Evolutionary conservation across 176 grass and related monocot genomes (phyloP), one percentile per base, ranked within the genome.

Genomic region (Musa acuminata): DNA sequence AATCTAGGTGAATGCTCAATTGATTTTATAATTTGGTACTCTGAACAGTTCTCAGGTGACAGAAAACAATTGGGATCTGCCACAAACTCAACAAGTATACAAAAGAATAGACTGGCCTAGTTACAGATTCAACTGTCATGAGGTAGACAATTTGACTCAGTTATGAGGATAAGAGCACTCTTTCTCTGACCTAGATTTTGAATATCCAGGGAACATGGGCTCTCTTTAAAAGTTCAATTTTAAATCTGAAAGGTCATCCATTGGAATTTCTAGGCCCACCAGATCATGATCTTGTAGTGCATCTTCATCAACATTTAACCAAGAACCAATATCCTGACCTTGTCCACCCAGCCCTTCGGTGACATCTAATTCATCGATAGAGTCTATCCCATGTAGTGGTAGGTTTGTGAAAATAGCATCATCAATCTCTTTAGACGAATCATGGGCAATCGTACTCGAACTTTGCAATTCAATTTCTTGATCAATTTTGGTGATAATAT

Each of bases 241-340:
- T 19, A 91, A 78, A 25, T 91, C 82, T 7, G 82, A 85, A n/a
- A 91, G 83, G 74, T 91, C 89, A 66, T 91, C 89, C 14, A 83
- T 75, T 8, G 88, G 88, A 27, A 90, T 82, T 49, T 90, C 82
- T 11, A 90, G 72, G 19, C 80, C 85, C 2, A 86, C 85, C 0
- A 91, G 69, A 80, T 91, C 89, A 63, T 74, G 66, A 25, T 91
- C 89, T 80, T 78, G 85, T 74, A 87, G n/a, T 35, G 85, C 89
- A 2, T 90, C 84, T 19, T 87, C 75, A 12, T 68, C 81, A 9
- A 83, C 87, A 0, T 72, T 83, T n/a, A 91, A 85, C 85, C 89
- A 91, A 17, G 85, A 80, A 21, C 63, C 83, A 78, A 91, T 78
- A 80, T 91, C 89, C 13, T 85, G 81, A 11, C 74, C 89, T 59